These are phyloP conservation scores for Heliamphora exappendiculata DNA, from an alignment of 148 eudicot genomes.

Conservation along the genomic window DNA sequence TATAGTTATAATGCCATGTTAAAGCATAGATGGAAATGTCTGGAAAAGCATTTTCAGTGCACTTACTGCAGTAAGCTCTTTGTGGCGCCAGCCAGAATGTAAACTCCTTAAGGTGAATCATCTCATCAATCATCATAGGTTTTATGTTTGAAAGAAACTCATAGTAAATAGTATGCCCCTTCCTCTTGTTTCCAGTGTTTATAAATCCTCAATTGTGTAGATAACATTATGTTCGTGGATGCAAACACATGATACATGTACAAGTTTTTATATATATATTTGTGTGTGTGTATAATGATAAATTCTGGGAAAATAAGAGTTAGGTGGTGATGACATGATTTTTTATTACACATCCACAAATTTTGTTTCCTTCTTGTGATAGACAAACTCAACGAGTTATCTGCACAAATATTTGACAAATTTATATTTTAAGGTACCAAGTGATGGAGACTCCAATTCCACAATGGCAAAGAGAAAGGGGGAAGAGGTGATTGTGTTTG, in stretches of 20 bases:
- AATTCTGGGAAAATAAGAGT: not conserved
- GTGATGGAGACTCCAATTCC: conserved; percentile 14
- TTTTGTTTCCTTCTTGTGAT: not conserved
- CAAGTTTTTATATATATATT: too few relatives aligned
- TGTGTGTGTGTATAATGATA: too few relatives aligned
- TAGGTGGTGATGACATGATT: not conserved
- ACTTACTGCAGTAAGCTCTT: too few relatives aligned
- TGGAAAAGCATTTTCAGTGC: too few relatives aligned
- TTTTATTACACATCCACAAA: not conserved
- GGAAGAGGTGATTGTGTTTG: conserved; percentile 18
- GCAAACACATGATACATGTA: not conserved
- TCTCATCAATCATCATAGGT: not conserved
- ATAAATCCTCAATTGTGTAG: not conserved
- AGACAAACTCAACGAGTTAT: not conserved
- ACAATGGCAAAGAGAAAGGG: conserved; percentile 24
- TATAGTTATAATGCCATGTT: too few relatives aligned
- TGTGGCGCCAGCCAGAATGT: not conserved
- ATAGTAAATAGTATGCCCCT: not conserved
- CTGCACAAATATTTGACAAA: not conserved
- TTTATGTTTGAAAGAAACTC: not conserved
- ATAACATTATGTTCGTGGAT: not conserved
- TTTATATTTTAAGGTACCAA: conserved; percentile 16
- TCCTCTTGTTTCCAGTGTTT: not conserved
- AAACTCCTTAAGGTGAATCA: not conserved
- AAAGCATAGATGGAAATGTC: not conserved